Evolutionary conservation across 2,329 filamentous ascomycete species (phyloP), one percentile per base, ranked within the genome.

Genomic region (Paracorniculantispora psalliotae): DNA sequence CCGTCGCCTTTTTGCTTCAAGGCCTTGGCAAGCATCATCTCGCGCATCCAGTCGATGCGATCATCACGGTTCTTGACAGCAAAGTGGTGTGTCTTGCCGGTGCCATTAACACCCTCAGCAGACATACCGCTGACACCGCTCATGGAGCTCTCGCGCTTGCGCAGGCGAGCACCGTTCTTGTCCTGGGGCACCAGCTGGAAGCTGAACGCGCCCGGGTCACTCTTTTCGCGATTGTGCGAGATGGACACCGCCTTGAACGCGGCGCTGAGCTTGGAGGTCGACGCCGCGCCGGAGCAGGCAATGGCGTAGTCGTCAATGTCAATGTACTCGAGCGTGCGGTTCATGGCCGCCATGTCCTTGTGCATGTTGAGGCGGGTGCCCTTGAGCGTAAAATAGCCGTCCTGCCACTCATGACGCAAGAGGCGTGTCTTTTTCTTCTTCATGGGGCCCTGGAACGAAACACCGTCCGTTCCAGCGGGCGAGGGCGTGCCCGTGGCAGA

Each of bases 11-110:
- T 94, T 74, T 91, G 88, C 78, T 87, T 90, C 70, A 91, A 78
- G 19, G 91, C 91, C 78, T 94, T 94, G 57, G 91, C 91, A 48
- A 96, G 84, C 91, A 96, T 96, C 62, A 96, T 77, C 80, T 96
- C 91, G 57, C 91, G 82, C 91, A 96, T 96, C 94, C 94, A 99
- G 72, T 97, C 93, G 68, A 97, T 97, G 62, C 93, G 84, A 71
- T 97, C 90, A 69, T 97, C 91, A 15, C 92, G 84, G 67, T 81
- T 85, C 75, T 88, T 89, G 66, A 97, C 93, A 0, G 93, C 91
- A 71, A 97, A 97, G 71, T 97, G 91, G 69, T 97, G 93, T 47
- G 90, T 89, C 81, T 96, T 97, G 67, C 85, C 85, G 12, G 82
- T 85, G 59, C 83, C 84, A 61, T 86, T 86, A 63, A 75, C 76